Conservation (phyloP, 2,329 filamentous ascomycete species). For the Colletotrichum lini region DNA sequence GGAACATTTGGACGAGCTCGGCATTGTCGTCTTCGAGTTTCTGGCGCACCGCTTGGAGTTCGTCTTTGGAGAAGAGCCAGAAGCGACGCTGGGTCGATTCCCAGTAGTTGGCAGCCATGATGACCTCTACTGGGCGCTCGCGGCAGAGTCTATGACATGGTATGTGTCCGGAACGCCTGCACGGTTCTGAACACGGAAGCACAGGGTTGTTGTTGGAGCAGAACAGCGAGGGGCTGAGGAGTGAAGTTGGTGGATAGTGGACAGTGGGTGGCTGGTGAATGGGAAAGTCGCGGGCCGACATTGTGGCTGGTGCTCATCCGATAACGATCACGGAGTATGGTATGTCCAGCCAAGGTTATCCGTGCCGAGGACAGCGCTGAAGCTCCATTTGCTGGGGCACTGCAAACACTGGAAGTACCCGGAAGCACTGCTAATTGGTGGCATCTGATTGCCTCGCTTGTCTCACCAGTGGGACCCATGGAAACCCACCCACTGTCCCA, state of each 20-base stretch:
- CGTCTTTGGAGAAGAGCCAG: slow-evolving; percentile 84
- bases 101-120: slow-evolving; percentile 97
- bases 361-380: not conserved
- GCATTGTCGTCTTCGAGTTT: slow-evolving; percentile 84
- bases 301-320: slow-evolving; percentile 18
- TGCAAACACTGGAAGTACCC: slow-evolving; percentile 35
- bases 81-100: slow-evolving; percentile 90
- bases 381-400: slow-evolving; percentile 32
- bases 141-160: slow-evolving; percentile 25
- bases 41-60: slow-evolving; percentile 81
- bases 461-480: slow-evolving; percentile 32
- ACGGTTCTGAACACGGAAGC: not conserved
- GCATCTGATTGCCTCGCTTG: slow-evolving; percentile 42
- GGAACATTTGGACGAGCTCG: slow-evolving; percentile 81
- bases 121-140: slow-evolving; percentile 30
- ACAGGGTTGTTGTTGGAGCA: not conserved
- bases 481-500: not conserved
- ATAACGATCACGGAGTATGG: slow-evolving; percentile 37
- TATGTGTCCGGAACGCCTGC: slow-evolving; percentile 6
- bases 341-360: slow-evolving; percentile 14
- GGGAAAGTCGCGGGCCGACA: slow-evolving; percentile 2
- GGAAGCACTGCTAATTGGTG: slow-evolving; percentile 38
- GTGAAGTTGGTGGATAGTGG: slow-evolving; percentile 4
- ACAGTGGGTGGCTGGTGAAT: not conserved
- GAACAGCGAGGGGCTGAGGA: not conserved